Conservation (phyloP, 768 basidiomycete species). For the Lactarius evosmus region DNA sequence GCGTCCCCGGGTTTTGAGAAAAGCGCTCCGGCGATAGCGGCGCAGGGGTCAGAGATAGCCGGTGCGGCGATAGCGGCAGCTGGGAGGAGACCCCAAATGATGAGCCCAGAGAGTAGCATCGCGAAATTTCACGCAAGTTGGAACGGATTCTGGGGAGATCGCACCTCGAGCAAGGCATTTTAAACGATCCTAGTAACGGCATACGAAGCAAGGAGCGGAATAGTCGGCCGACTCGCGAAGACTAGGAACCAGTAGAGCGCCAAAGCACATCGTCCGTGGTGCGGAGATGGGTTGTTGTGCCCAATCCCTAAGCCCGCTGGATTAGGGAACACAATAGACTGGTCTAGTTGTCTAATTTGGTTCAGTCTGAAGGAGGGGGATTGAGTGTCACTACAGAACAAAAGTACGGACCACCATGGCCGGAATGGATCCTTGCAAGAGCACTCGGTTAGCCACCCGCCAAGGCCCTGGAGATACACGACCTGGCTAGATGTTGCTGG, state of each 20-base stretch:
- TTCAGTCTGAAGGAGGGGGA: background rate
- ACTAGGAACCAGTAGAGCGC: background rate
- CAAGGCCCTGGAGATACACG: conserved; percentile 3
- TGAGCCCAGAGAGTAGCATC: conserved; percentile 7
- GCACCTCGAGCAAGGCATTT: background rate
- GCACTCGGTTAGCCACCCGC: conserved; percentile 5
- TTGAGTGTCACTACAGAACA: background rate
- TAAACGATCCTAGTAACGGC: conserved; percentile 10
- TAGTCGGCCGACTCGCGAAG: background rate
- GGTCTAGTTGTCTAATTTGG: background rate
- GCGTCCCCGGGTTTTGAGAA: conserved; percentile 4
- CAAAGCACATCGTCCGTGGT: background rate
- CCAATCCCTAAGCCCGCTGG: background rate
- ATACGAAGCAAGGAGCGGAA: background rate
- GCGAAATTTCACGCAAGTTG: background rate
- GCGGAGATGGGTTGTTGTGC: conserved; percentile 1
- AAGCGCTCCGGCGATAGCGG: conserved; percentile 2
- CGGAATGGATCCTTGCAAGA: background rate
- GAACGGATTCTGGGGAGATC: conserved; percentile 5
- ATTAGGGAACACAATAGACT: conserved; percentile 17
- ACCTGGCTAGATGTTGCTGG: background rate
- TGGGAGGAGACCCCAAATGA: background rate
- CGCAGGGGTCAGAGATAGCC: conserved; percentile 9
- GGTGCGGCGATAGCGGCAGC: background rate
- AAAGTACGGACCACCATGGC: background rate